Evolutionary conservation across 306 rosid species (phyloP).

Genomic region (Oemleria cerasiformis): DNA sequence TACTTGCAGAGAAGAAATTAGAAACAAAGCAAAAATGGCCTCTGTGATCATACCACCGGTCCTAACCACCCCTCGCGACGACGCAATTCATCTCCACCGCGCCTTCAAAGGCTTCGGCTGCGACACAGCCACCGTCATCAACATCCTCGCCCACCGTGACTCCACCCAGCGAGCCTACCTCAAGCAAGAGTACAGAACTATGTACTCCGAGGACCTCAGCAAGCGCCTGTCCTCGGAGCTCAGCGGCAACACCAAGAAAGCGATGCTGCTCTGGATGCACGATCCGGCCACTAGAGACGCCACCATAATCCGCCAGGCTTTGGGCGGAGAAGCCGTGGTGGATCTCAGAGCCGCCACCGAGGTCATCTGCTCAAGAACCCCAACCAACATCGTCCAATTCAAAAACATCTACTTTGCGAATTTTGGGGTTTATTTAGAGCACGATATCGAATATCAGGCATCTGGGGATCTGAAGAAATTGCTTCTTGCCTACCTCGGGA

Average conservation of each 20-base stretch:
- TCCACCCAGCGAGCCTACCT: constrained; percentile 68
- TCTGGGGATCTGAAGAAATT: constrained; percentile 60
- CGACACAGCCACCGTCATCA: constrained; percentile 61
- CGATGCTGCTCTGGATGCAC: constrained; percentile 74
- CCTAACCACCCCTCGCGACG: constrained; percentile 66
- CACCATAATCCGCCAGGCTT: constrained; percentile 38
- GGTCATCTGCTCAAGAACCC: constrained; percentile 74
- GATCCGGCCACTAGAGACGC: constrained; percentile 85
- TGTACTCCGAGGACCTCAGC: constrained; percentile 55
- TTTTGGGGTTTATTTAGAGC: constrained; percentile 54
- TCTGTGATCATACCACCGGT: constrained; percentile 60
- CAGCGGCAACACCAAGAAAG: constrained; percentile 54
- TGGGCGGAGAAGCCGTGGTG: background rate
- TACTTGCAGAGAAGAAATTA: background rate
- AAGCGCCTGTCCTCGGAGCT: constrained; percentile 71
- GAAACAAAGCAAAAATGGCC: constrained; percentile 33
- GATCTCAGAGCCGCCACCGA: constrained; percentile 65
- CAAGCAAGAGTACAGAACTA: constrained; percentile 65
- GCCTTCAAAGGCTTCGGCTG: constrained; percentile 93
- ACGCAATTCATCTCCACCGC: constrained; percentile 68
- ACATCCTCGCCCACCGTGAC: constrained; percentile 72
- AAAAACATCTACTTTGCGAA: constrained; percentile 54
- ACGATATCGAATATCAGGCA: constrained; percentile 49
- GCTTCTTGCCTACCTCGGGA: constrained; percentile 54
- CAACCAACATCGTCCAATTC: constrained; percentile 69